Evolutionary conservation across 768 basidiomycete species (phyloP), one percentile per base, ranked within the genome.

Genomic region (Psilocybe cubensis): DNA sequence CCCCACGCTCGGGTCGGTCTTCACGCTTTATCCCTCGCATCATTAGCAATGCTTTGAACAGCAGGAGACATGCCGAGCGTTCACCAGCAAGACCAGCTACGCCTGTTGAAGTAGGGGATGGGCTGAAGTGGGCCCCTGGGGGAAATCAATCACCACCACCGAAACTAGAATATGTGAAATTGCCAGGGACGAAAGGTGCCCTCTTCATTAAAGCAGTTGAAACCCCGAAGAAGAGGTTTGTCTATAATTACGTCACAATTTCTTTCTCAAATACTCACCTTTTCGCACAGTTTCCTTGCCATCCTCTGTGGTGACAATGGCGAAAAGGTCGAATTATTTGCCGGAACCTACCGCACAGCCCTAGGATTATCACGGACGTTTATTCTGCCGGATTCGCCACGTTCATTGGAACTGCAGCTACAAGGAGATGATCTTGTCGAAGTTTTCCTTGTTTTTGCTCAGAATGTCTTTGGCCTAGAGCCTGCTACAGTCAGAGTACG

Each of bases 381-480:
- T 70, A 95, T 96, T 60, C 77, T 96, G 33, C 94, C 94, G 0
- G 94, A 96, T 67, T 94, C 93, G 11, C 94, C 94, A 3, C 83
- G 90, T 24, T 91, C 91, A 2, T 75, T 96, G 49, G 94, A 95
- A 68, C 78, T 96, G 20, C 87, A 96, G 70, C 76, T 96, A 10
- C 94, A 96, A 71, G 94, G 94, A 5, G 94, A 96, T 67, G 94
- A 96, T 65, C 82, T 96, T 2, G 92, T 95, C 3, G 94, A 96
- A 70, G 88, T 96, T 7, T 96, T 94, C 70, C 80, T 96, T 25
- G 90, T 96, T 3, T 96, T 96, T 68, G 84, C 88, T 2, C 92
- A 95, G 69, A 95, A 94, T 61, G 91, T 96, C 25, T 96, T 96
- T 67, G 94, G 94, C 10, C 74, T 96, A 33, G 94, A 96, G 68